A percentile compares a stretch with the other conserved stretches of the same genome.
These are phyloP conservation scores for Pseudonitzschia delicatissima DNA, from an alignment of 108 stramenopile species.

Conservation along the genomic window DNA sequence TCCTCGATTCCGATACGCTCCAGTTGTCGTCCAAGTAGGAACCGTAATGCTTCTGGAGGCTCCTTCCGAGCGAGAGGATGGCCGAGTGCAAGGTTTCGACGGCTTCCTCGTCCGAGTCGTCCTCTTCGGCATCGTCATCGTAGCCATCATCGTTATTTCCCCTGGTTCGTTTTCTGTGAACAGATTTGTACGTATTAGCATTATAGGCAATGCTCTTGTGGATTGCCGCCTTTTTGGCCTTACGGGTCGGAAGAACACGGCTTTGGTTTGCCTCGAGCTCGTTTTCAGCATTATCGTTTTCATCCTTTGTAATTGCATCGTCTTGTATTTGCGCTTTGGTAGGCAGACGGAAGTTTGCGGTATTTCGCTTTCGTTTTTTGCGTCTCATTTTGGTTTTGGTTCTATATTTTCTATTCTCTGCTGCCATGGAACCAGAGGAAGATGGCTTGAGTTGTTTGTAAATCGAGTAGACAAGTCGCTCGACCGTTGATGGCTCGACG, in stretches of 20 bases:
- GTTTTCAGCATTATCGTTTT: too few relatives aligned
- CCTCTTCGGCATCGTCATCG: conserved; percentile 26
- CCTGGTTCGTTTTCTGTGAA: neutral
- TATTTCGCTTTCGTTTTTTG: too few relatives aligned
- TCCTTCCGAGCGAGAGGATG: conserved; percentile 19
- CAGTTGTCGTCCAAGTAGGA: neutral
- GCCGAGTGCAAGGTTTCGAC: conserved; percentile 19
- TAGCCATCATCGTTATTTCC: neutral
- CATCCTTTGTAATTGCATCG: too few relatives aligned
- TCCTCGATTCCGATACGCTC: too few relatives aligned
- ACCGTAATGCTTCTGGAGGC: conserved; percentile 20
- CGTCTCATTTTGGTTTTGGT: neutral
- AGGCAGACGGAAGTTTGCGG: too few relatives aligned
- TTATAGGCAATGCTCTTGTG: neutral
- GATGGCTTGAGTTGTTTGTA: conserved; percentile 20
- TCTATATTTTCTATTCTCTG: too few relatives aligned
- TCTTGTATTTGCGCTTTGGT: too few relatives aligned
- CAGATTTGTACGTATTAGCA: neutral
- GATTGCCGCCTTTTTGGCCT: conserved; percentile 10
- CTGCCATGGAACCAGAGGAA: too few relatives aligned
- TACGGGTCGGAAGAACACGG: conserved; percentile 8
- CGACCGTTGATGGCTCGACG: conserved; percentile 21
- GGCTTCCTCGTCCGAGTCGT: conserved; percentile 23
- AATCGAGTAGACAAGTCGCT: conserved; percentile 12
- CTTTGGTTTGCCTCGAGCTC: too few relatives aligned